Evolutionary conservation across 2,329 filamentous ascomycete genomes (phyloP).

Genomic region (Hypocreales sp.): DNA sequence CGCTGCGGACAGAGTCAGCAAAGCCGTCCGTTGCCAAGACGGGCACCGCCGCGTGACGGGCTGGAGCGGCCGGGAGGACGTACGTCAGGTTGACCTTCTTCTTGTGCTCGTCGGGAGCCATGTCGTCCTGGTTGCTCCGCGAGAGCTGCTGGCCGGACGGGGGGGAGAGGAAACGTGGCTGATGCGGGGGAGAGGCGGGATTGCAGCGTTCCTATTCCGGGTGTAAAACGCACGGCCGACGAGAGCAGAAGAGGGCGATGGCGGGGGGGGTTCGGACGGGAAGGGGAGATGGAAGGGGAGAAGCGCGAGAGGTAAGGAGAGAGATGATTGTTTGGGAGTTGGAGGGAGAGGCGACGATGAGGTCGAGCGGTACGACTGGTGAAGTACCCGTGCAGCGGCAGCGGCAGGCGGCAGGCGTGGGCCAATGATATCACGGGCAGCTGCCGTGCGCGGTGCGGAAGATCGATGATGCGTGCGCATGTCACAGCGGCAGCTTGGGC

Average conservation of each 20-base stretch:
- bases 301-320: too few relatives aligned
- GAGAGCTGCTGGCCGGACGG: constrained; percentile 10
- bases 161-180: constrained; percentile 10
- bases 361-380: constrained; percentile 1
- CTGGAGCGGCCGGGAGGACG: too few relatives aligned
- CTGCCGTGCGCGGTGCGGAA: constrained; percentile 17
- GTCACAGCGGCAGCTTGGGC: neutral
- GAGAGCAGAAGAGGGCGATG: constrained; percentile 1
- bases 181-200: too few relatives aligned
- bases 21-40: too few relatives aligned
- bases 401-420: constrained; percentile 4
- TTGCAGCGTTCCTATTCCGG: too few relatives aligned
- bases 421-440: constrained; percentile 20
- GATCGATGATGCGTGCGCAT: constrained; percentile 16
- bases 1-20: constrained; percentile 40
- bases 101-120: constrained; percentile 58
- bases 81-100: constrained; percentile 76
- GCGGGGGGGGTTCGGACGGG: constrained; percentile 6
- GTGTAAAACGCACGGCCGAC: neutral
- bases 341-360: constrained; percentile 2
- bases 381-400: constrained; percentile 7
- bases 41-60: too few relatives aligned
- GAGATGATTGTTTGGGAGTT: constrained; percentile 3
- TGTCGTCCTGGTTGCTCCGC: constrained; percentile 30
- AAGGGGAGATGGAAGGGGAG: too few relatives aligned